A percentile compares a stretch with the other conserved stretches of the same genome.
Conservation (phyloP, 139 green algal genomes). For the Chlorella sp. region DNA sequence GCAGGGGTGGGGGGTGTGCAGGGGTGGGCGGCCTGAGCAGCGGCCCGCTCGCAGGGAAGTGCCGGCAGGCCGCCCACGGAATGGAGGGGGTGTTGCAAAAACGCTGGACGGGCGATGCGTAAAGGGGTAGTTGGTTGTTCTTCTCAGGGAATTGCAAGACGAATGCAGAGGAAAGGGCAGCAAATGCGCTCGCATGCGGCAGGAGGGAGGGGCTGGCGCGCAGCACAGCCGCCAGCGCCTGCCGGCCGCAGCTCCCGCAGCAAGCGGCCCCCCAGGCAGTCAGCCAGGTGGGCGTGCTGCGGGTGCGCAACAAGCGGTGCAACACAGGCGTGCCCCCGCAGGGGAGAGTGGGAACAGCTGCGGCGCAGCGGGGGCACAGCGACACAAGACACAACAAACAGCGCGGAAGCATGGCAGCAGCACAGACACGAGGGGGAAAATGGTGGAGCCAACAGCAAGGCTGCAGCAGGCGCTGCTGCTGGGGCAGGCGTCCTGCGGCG, state of each 20-base stretch:
- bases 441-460: no score
- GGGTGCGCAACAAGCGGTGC: no score
- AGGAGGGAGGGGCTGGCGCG: no score
- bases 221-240: no score
- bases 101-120: background rate
- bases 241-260: no score
- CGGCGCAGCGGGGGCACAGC: no score
- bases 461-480: background rate
- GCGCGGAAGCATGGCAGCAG: background rate
- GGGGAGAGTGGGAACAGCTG: no score
- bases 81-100: background rate
- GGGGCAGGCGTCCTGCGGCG: no score
- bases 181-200: no score
- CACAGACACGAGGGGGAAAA: background rate
- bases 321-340: no score
- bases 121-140: conserved; percentile 15
- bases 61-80: background rate
- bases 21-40: background rate
- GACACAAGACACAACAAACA: background rate
- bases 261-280: no score
- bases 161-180: background rate
- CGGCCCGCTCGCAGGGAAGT: background rate
- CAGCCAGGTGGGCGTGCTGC: no score
- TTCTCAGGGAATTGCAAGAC: conserved; percentile 7
- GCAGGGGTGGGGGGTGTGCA: background rate